Evolutionary conservation across 2,329 filamentous ascomycete species (phyloP), one percentile per base, ranked within the genome.

Genomic region (Exophiala mesophila): DNA sequence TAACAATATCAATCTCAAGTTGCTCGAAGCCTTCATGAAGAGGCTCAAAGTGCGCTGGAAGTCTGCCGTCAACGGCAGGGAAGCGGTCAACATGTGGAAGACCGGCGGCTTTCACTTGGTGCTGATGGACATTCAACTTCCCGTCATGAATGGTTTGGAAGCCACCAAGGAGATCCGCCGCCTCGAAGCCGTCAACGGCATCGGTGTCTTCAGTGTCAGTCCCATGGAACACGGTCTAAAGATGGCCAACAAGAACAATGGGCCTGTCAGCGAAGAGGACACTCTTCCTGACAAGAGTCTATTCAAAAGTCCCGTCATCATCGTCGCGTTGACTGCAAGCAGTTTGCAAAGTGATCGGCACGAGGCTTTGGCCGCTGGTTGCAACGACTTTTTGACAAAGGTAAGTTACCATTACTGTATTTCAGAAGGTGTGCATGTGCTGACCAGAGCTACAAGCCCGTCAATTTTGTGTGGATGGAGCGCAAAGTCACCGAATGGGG

Each of bases 401-500:
- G 88, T 92, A 72, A 45, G 47, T n/a, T 29, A 54, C 74, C 56
- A 38, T 4, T 18, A 13, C 28, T 3, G 15, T 21, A 29, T 13
- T 47, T 41, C 34, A 13, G 20, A 28, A 35, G 26, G 4, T 4
- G 5, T 44, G 35, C 20, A 40, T 52, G 45, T 38, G 7, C 10
- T 32, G 6, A 7, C 6, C 29, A 6, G 15, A 32, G 6, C 29
- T 7, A 6, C 29, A 12, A 49, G 87, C 92, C 92, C 15, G 90
- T 98, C 55, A 94, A 94, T 63, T 96, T 96, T 60, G 85, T 94
- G 46, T 98, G 90, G 89, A 78, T 98, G 18, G 88, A 96, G 63
- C 81, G 90, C 44, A 98, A 98, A 65, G 89, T 97, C 55, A 96
- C 94, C 68, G 92, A 98, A 72, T 98, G 92, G 92, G 92, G 92